Conservation (phyloP, 2,329 filamentous ascomycete genomes). For the Phyllosticta capitalensis region DNA sequence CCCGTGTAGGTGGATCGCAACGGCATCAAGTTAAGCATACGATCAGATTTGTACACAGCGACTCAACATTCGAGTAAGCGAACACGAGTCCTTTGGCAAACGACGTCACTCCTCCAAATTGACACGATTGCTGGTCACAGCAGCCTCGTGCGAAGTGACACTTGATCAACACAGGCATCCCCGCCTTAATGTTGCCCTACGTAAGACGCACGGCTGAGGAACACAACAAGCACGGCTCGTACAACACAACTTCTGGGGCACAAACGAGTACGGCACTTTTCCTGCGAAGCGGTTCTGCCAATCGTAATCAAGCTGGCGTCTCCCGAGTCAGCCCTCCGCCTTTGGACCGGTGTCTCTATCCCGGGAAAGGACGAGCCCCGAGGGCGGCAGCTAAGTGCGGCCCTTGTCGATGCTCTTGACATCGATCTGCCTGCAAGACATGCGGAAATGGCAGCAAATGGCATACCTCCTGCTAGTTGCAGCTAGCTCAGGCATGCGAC, state of each 20-base stretch:
- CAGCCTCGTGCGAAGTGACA: neutral
- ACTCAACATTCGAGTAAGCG: neutral
- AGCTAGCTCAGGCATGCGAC: neutral
- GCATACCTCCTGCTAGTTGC: neutral
- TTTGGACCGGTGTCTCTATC: neutral
- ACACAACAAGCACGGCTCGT: neutral
- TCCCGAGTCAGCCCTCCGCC: neutral
- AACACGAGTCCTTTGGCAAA: neutral
- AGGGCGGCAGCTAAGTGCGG: neutral
- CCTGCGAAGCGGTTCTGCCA: neutral
- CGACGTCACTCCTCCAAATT: neutral
- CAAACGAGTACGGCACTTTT: neutral
- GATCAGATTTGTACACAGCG: neutral
- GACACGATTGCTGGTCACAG: neutral
- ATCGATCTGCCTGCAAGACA: neutral
- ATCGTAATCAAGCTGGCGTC: neutral
- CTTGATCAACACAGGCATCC: neutral
- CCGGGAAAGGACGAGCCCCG: neutral
- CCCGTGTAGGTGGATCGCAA: neutral
- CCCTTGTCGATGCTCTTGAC: neutral
- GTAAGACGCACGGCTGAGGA: neutral
- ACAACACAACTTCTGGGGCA: neutral
- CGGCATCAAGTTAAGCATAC: neutral
- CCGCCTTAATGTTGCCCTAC: neutral
- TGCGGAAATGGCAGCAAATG: neutral